These are phyloP conservation scores for Populus alba DNA, from an alignment of 345 rosid genomes.

Conservation along the genomic window DNA sequence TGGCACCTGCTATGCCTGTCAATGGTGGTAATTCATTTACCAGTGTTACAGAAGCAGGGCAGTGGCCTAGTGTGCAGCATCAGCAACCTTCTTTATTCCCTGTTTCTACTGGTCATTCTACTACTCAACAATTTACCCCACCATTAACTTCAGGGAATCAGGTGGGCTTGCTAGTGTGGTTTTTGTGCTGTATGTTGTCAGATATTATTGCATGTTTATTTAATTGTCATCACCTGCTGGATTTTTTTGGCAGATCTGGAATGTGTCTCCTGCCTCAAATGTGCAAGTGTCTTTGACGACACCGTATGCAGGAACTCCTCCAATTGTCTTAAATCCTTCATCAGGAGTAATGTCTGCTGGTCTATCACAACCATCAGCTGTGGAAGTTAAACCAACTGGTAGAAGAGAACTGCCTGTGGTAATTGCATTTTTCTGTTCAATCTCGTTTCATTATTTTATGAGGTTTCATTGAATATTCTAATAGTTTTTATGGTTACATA, in stretches of 20 bases:
- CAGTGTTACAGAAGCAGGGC: slow-evolving; percentile 25
- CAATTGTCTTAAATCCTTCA: slow-evolving; percentile 24
- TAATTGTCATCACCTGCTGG: slow-evolving; percentile 7
- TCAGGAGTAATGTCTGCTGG: slow-evolving; percentile 33
- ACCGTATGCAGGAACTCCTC: slow-evolving; percentile 46
- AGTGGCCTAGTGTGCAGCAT: slow-evolving; percentile 43
- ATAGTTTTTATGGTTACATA: slow-evolving; percentile 2
- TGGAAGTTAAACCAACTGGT: slow-evolving; percentile 49
- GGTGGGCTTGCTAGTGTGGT: slow-evolving; percentile 35
- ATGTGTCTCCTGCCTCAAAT: slow-evolving; percentile 34
- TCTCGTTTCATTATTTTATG: not conserved
- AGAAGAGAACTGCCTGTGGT: slow-evolving; percentile 84
- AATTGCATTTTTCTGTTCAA: slow-evolving; percentile 18
- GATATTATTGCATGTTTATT: slow-evolving; percentile 13
- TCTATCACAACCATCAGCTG: slow-evolving; percentile 33
- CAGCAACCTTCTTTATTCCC: slow-evolving; percentile 52
- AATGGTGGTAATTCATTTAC: slow-evolving; percentile 30
- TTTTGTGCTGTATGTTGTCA: slow-evolving; percentile 1
- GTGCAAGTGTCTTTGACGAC: slow-evolving; percentile 41
- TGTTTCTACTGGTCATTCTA: slow-evolving; percentile 38
- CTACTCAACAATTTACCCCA: slow-evolving; percentile 42
- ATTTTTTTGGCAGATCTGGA: slow-evolving; percentile 55
- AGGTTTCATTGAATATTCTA: not conserved
- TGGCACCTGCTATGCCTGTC: slow-evolving; percentile 25
- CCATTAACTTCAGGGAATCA: slow-evolving; percentile 52